Conservation (phyloP, 495 filamentous ascomycete genomes). For the Trichocladium uniseriatum region DNA sequence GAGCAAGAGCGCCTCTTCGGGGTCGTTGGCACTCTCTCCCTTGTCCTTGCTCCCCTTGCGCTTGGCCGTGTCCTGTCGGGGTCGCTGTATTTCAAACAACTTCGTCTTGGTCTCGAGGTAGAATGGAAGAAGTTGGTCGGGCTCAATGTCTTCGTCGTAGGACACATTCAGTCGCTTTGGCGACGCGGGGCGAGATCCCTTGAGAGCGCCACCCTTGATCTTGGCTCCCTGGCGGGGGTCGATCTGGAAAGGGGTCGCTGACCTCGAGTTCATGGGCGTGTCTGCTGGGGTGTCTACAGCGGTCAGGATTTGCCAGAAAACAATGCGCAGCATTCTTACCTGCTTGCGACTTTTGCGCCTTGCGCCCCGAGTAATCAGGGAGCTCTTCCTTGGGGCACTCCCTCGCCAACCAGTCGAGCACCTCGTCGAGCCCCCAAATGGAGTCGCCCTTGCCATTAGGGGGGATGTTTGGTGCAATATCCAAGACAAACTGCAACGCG, state of each 20-base stretch:
- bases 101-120: conserved; percentile 64
- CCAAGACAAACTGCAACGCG: conserved; percentile 55
- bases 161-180: conserved; percentile 31
- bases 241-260: conserved; percentile 37
- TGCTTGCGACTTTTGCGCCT: conserved; percentile 26
- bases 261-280: conserved; percentile 38
- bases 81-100: conserved; percentile 65
- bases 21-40: conserved; percentile 24
- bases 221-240: conserved; percentile 22
- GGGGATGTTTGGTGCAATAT: conserved; percentile 44
- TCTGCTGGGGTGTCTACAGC: conserved; percentile 37
- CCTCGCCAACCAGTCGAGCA: conserved; percentile 77
- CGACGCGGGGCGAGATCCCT: conserved; percentile 14
- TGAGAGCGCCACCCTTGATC: conserved; percentile 25
- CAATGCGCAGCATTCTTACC: conserved; percentile 12
- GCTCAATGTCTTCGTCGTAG: conserved; percentile 50
- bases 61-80: conserved; percentile 40
- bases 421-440: conserved; percentile 77
- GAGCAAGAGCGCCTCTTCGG: conserved; percentile 52
- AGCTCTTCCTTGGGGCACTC: conserved; percentile 59
- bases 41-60: conserved; percentile 28
- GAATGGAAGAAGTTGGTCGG: conserved; percentile 65
- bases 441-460: conserved; percentile 47
- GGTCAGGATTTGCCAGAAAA: not conserved
- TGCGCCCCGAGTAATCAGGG: conserved; percentile 52